phyloP scores from a whole-genome alignment of 2,329 filamentous ascomycete species.

The Amesomyces nigricolor region DNA sequence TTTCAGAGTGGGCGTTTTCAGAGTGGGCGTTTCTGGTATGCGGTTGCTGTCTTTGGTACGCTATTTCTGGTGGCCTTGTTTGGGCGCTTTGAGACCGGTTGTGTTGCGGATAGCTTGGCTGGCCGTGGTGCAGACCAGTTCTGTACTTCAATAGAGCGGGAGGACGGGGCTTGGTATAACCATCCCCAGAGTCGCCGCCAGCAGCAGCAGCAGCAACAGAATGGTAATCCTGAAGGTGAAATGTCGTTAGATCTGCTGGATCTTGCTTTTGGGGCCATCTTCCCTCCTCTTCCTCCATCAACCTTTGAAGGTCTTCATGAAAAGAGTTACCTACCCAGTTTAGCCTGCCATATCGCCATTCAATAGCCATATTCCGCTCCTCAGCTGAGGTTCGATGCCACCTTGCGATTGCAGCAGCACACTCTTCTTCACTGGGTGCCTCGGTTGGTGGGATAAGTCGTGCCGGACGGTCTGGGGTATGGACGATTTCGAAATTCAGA shows the following conservation, averaged over 20 bases:
- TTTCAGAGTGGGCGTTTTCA: too few relatives aligned
- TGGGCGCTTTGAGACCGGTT: background rate
- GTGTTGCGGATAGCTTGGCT: background rate
- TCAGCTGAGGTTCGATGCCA: constrained; percentile 18
- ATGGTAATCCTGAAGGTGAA: background rate
- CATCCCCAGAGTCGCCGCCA: background rate
- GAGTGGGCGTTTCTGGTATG: background rate
- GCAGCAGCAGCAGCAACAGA: background rate
- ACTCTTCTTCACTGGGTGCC: constrained; percentile 29
- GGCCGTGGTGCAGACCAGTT: background rate
- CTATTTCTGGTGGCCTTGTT: background rate
- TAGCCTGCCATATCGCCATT: background rate
- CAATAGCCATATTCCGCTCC: background rate
- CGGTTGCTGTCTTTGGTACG: background rate
- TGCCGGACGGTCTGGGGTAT: constrained; percentile 27
- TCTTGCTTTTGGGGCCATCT: background rate
- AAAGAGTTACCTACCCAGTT: background rate
- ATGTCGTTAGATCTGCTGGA: background rate
- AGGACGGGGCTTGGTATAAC: background rate
- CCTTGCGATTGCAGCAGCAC: constrained; percentile 21
- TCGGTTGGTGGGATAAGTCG: constrained; percentile 19
- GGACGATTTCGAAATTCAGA: constrained; percentile 9
- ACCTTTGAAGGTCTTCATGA: background rate
- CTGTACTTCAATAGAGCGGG: background rate
- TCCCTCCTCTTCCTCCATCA: background rate